phyloP scores from a whole-genome alignment of 495 filamentous ascomycete genomes.

The Penicillium diatomitis region DNA sequence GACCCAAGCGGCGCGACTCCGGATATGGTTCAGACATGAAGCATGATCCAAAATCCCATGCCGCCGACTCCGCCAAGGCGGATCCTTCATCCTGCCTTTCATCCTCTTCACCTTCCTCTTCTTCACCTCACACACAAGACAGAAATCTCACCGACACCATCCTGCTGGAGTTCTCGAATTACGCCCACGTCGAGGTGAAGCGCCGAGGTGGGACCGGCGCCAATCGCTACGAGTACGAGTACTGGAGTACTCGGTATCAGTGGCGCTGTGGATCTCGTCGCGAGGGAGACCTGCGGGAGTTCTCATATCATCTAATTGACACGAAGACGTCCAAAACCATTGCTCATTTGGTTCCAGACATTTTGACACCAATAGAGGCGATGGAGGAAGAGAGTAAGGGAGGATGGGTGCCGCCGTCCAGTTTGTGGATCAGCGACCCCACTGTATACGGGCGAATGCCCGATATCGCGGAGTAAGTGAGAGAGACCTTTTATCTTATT shows the following conservation, averaged over 20 bases:
- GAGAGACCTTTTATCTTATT: neutral
- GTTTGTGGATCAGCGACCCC: constrained; percentile 77
- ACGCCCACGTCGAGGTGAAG: constrained; percentile 81
- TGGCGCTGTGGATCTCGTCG: constrained; percentile 71
- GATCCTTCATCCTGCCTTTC: constrained; percentile 15
- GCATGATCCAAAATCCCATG: neutral
- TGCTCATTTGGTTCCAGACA: constrained; percentile 80
- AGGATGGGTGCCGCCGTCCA: constrained; percentile 85
- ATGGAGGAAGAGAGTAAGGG: constrained; percentile 69
- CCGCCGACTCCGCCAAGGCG: neutral
- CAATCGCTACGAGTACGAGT: constrained; percentile 84
- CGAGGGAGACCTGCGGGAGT: constrained; percentile 47
- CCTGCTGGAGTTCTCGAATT: constrained; percentile 93
- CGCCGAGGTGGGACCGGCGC: constrained; percentile 54
- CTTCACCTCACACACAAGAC: constrained; percentile 9
- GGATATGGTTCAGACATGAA: constrained; percentile 46
- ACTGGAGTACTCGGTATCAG: constrained; percentile 78
- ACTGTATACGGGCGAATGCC: constrained; percentile 54
- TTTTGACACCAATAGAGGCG: constrained; percentile 57
- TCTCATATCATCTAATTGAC: constrained; percentile 72
- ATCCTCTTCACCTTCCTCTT: neutral
- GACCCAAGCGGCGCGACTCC: constrained; percentile 43
- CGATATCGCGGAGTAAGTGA: constrained; percentile 88
- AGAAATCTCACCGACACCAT: constrained; percentile 53
- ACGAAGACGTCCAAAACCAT: constrained; percentile 52